Percentiles rank a stretch among this genome's conserved stretches.
These are phyloP conservation scores for Ceratobasidium sp. DNA, from an alignment of 1,284 basidiomycete genomes.

Conservation along the genomic window DNA sequence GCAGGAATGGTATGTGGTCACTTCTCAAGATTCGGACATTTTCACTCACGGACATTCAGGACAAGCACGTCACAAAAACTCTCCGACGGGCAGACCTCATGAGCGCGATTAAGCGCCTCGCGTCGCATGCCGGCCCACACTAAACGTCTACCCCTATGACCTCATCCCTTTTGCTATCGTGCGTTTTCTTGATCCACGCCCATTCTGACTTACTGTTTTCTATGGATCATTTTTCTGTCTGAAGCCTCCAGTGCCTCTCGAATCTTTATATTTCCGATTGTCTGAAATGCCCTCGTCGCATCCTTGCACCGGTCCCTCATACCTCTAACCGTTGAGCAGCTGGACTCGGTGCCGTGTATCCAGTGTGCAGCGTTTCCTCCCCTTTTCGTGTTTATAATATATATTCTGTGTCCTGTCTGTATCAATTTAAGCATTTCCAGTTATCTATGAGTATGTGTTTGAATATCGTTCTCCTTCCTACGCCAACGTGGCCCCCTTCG, in stretches of 20 bases:
- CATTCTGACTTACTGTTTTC: background rate
- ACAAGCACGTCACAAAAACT: conserved; percentile 83
- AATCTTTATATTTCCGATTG: conserved; percentile 7
- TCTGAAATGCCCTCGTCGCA: conserved; percentile 6
- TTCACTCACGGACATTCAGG: conserved; percentile 56
- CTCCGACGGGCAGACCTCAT: conserved; percentile 79
- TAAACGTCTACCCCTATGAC: conserved; percentile 1
- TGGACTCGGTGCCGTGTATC: conserved; percentile 29
- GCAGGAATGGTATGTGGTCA: conserved; percentile 79
- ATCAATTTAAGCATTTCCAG: conserved; percentile 54
- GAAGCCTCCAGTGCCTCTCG: background rate
- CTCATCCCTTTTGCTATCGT: conserved; percentile 22
- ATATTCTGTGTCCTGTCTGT: conserved; percentile 29
- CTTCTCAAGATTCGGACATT: conserved; percentile 15
- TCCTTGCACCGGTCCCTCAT: conserved; percentile 13
- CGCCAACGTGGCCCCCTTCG: too few species aligned
- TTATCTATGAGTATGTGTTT: too few species aligned
- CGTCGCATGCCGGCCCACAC: conserved; percentile 20
- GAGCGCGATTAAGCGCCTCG: conserved; percentile 83
- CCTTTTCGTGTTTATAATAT: conserved; percentile 40
- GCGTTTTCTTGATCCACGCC: conserved; percentile 5
- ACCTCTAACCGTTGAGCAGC: conserved; percentile 24
- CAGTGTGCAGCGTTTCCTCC: conserved; percentile 1
- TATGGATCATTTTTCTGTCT: conserved; percentile 13
- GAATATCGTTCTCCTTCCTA: too few species aligned